Evolutionary conservation across 257 asterid genomes (phyloP).

Genomic region (Verbascum thapsus): DNA sequence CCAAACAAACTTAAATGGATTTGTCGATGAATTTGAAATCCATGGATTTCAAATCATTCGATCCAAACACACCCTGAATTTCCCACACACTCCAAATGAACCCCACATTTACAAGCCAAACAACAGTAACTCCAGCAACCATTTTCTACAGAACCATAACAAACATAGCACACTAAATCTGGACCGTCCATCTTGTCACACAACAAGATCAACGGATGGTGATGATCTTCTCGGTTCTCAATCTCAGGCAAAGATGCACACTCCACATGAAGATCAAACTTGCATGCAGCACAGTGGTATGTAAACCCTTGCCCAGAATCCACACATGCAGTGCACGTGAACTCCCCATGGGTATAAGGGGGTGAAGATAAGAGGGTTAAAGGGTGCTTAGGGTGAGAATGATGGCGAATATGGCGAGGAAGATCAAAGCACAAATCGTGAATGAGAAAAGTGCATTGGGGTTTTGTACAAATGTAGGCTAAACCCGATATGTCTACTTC

Average conservation of each 20-base stretch:
- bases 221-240: slow-evolving; percentile 36
- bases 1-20: too few species aligned
- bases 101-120: slow-evolving; percentile 35
- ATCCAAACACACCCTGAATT: too few species aligned
- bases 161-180: slow-evolving; percentile 32
- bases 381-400: slow-evolving; percentile 55
- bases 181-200: slow-evolving; percentile 4
- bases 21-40: too few species aligned
- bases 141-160: slow-evolving; percentile 24
- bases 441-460: slow-evolving; percentile 46
- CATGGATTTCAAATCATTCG: too few species aligned
- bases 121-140: slow-evolving; percentile 41
- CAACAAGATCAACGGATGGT: slow-evolving; percentile 38
- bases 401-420: slow-evolving; percentile 56
- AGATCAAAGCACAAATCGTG: slow-evolving; percentile 52
- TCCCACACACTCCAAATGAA: slow-evolving; percentile 43
- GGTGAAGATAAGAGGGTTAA: slow-evolving; percentile 43
- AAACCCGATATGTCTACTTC: slow-evolving; percentile 37
- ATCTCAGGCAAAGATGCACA: slow-evolving; percentile 52
- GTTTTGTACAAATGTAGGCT: slow-evolving; percentile 43
- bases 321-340: slow-evolving; percentile 58
- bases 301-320: slow-evolving; percentile 47
- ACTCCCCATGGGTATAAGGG: slow-evolving; percentile 45
- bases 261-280: slow-evolving; percentile 49
- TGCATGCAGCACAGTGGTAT: slow-evolving; percentile 41